These are phyloP conservation scores for Pythium rishiriense DNA, from an alignment of 352 stramenopile species.

Conservation along the genomic window DNA sequence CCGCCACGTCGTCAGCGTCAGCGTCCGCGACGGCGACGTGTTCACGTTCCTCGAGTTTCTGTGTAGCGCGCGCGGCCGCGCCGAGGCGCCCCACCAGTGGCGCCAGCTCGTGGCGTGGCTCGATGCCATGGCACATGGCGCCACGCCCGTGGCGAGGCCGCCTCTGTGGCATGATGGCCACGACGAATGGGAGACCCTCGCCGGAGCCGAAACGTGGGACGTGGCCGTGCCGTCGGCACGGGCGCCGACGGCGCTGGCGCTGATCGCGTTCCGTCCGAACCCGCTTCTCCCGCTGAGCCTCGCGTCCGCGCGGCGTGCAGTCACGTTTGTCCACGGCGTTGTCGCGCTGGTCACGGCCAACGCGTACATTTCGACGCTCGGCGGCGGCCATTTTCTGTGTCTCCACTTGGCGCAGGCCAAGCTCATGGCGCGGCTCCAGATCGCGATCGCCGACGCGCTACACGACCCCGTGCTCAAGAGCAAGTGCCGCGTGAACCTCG, in stretches of 20 bases:
- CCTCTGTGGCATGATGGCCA: background rate
- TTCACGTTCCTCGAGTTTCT: constrained; percentile 22
- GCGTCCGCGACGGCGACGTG: constrained; percentile 20
- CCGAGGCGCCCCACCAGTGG: background rate
- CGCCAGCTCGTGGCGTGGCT: constrained; percentile 6
- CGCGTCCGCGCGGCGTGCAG: constrained; percentile 59
- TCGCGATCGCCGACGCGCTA: constrained; percentile 70
- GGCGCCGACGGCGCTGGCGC: background rate
- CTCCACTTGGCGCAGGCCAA: constrained; percentile 70
- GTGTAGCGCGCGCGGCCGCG: background rate
- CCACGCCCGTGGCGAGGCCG: too few relatives aligned
- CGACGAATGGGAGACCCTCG: background rate
- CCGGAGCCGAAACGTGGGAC: background rate
- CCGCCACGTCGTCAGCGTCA: constrained; percentile 11
- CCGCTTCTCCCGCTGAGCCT: constrained; percentile 56
- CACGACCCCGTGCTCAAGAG: constrained; percentile 75
- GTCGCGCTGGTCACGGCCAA: constrained; percentile 80
- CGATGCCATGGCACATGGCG: too few relatives aligned
- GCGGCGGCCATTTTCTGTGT: constrained; percentile 79
- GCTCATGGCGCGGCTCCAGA: constrained; percentile 76
- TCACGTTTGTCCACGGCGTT: constrained; percentile 65
- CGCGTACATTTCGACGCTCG: constrained; percentile 83
- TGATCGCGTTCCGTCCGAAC: constrained; percentile 47
- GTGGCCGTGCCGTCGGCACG: background rate
- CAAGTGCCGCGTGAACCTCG: constrained; percentile 82